phyloP scores from a whole-genome alignment of 306 rosid species.

The Aeschynomene evenia region DNA sequence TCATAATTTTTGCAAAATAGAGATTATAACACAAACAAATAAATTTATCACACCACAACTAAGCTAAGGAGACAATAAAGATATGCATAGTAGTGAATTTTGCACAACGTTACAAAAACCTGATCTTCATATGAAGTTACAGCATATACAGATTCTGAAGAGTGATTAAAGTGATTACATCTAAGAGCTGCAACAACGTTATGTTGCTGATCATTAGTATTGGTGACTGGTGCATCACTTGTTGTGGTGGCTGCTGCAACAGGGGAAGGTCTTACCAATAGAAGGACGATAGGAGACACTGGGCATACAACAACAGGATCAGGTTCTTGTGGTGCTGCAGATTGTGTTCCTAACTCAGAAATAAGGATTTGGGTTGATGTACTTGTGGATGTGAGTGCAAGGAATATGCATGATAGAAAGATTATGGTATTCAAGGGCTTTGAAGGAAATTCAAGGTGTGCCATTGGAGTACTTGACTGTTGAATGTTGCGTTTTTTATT shows the following conservation, averaged over 20 bases:
- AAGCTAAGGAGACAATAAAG: no score
- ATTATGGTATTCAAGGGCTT: constrained; percentile 16
- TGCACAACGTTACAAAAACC: no score
- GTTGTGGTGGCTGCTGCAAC: constrained; percentile 38
- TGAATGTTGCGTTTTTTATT: constrained; percentile 24
- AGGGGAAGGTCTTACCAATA: constrained; percentile 9
- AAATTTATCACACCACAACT: no score
- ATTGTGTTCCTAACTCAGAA: constrained; percentile 19
- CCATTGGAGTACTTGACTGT: constrained; percentile 30
- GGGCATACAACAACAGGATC: constrained; percentile 24
- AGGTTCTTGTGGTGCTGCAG: constrained; percentile 6
- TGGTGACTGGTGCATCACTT: constrained; percentile 23
- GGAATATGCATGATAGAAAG: constrained; percentile 30
- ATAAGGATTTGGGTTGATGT: constrained; percentile 39
- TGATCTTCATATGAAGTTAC: no score
- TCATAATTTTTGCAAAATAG: no score
- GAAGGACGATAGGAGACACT: constrained; percentile 28
- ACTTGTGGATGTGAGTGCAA: constrained; percentile 17
- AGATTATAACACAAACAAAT: no score
- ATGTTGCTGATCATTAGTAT: constrained; percentile 30
- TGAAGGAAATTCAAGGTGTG: neutral
- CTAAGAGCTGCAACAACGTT: no score
- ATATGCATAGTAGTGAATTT: no score
- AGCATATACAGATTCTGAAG: no score
- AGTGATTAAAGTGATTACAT: no score